These are phyloP conservation scores for Erodium texanum DNA, from an alignment of 441 rosid species.

Conservation along the genomic window DNA sequence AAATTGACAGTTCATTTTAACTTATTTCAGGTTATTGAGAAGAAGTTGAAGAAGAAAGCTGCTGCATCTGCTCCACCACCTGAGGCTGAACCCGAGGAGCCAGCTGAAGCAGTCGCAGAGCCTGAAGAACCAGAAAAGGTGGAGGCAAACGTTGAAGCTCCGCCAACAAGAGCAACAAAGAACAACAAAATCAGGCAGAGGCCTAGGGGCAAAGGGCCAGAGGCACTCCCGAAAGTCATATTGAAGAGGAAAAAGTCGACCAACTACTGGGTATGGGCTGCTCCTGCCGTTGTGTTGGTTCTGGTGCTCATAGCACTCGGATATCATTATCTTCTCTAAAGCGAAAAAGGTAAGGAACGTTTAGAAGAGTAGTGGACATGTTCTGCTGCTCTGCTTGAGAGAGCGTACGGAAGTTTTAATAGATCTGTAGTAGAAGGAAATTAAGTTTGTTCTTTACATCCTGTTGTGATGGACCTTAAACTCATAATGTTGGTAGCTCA, in stretches of 20 bases:
- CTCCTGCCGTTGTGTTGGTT: conserved; percentile 36
- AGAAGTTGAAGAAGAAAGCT: conserved; percentile 74
- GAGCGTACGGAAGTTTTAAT: not conserved
- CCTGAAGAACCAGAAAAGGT: conserved; percentile 40
- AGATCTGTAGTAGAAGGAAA: not conserved
- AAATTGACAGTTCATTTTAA: not conserved
- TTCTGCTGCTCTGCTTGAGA: not conserved
- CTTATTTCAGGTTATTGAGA: conserved; percentile 66
- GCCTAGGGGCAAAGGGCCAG: conserved; percentile 39
- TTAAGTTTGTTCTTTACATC: conserved; percentile 4
- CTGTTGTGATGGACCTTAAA: not conserved
- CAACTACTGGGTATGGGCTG: conserved; percentile 65
- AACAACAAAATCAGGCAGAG: conserved; percentile 41
- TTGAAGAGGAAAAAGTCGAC: conserved; percentile 57
- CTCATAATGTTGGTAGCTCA: not conserved
- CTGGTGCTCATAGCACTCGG: conserved; percentile 30
- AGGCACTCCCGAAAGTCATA: conserved; percentile 52
- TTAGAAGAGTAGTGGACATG: not conserved
- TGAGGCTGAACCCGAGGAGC: conserved; percentile 26
- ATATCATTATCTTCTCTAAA: conserved; percentile 32
- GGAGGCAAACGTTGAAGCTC: conserved; percentile 32
- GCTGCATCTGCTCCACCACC: conserved; percentile 17
- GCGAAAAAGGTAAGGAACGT: not conserved
- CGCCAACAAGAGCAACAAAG: conserved; percentile 32
- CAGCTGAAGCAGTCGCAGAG: conserved; percentile 28